Percentiles rank a stretch among this genome's conserved stretches.
These are phyloP conservation scores for Fraxinus latifolia DNA, from an alignment of 305 asterid species.

Conservation along the genomic window DNA sequence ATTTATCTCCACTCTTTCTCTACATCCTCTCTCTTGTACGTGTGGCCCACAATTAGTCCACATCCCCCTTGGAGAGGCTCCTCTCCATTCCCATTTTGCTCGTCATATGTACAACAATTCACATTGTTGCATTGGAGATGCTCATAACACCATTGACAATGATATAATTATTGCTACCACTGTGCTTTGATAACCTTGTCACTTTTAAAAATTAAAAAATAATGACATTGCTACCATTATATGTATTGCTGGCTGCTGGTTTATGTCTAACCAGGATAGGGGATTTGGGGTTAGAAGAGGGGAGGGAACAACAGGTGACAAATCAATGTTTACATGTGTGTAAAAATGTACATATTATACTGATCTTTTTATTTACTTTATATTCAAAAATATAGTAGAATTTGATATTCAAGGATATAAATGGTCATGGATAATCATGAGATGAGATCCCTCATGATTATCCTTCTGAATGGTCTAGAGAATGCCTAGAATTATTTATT, in stretches of 20 bases:
- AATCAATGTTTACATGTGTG: background rate
- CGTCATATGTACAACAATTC: background rate
- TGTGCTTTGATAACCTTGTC: background rate
- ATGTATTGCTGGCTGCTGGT: background rate
- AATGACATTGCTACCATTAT: background rate
- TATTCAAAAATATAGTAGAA: constrained; percentile 14
- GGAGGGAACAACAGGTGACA: background rate
- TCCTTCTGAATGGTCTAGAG: background rate
- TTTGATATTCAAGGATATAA: constrained; percentile 16
- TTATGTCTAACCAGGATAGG: background rate
- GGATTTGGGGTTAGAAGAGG: background rate
- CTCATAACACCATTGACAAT: background rate
- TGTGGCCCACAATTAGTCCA: background rate
- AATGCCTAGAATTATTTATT: background rate
- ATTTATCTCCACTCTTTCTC: background rate
- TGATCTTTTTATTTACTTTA: constrained; percentile 7
- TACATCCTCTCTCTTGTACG: background rate
- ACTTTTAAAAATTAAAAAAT: background rate
- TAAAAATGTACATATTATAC: background rate
- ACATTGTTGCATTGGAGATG: background rate
- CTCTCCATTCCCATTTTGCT: background rate
- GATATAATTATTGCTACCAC: background rate
- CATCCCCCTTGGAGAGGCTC: background rate
- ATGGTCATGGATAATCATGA: constrained; percentile 1
- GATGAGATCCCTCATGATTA: background rate